A percentile compares a stretch with the other conserved stretches of the same genome.
phyloP scores from a whole-genome alignment of 228 moss, liverwort and hornwort species.

The Sphagnum magellanicum region DNA sequence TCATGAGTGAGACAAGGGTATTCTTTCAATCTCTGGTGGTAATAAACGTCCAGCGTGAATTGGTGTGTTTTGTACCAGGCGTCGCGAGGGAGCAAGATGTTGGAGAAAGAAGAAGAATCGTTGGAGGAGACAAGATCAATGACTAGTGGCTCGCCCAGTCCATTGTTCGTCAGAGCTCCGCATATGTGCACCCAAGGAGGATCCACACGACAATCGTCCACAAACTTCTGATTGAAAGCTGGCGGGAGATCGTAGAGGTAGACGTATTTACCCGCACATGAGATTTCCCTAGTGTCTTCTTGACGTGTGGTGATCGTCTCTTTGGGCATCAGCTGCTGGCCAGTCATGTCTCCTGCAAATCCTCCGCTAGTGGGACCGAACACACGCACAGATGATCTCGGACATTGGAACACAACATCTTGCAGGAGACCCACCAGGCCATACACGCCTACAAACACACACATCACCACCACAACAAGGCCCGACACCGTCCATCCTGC shows the following conservation, averaged over 20 bases:
- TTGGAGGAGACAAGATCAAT: not conserved
- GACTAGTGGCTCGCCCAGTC: conserved; percentile 2
- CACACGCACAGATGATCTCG: not conserved
- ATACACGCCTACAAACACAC: conserved; percentile 4
- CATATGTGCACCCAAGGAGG: conserved; percentile 4
- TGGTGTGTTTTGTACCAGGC: conserved; percentile 11
- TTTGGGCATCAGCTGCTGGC: not conserved
- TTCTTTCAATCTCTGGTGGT: conserved; percentile 9
- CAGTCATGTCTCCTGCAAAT: not conserved
- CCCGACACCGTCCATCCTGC: not conserved
- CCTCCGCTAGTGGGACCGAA: not conserved
- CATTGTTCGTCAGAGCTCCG: not conserved
- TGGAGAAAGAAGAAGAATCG: not conserved
- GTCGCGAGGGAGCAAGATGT: conserved; percentile 10
- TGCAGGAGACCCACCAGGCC: not conserved
- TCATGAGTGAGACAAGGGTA: conserved; percentile 12
- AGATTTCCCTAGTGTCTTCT: no score
- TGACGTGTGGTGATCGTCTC: not conserved
- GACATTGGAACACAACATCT: not conserved
- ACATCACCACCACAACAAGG: conserved; percentile 1
- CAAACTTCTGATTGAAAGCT: conserved; percentile 3
- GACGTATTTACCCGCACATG: conserved; percentile 9
- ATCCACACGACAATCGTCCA: conserved; percentile 2
- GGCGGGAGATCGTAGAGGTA: conserved; percentile 14
- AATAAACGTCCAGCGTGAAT: conserved; percentile 4